Evolutionary conservation across 2,329 filamentous ascomycete genomes (phyloP), one percentile per base, ranked within the genome.

Genomic region (Colletotrichum tanaceti): DNA sequence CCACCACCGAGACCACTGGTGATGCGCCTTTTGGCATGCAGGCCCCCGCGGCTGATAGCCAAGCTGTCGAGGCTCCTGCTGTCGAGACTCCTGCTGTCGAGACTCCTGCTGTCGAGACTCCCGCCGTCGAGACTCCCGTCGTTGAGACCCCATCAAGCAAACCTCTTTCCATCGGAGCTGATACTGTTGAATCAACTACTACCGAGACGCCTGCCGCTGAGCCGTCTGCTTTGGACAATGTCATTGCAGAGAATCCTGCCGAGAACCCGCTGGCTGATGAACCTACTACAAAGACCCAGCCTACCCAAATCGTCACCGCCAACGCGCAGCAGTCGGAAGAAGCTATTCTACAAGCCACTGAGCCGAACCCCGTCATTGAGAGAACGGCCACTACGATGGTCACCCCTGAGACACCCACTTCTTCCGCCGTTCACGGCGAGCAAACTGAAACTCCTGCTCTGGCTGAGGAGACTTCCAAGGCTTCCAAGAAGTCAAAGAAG

Each of bases 401-500:
- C n/a, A 58, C 24, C 22, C 44, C 14, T 16, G 65, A 68, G 43
- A 28, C 49, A 10, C 14, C 54, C 22, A 28, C 14, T 7, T 44
- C 49, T 38, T 24, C 18, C 16, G 58, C 65, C 66, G 73, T 58
- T 65, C 64, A 66, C 16, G 39, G 32, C 20, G 44, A 49, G 43
- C 50, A 60, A 38, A 39, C 14, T 5, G 65, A 66, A 35, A 52
- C 44, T n/a, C 43, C 41, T 11, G 4, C 20, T 47, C 55, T 22
- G 18, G 4, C 61, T 24, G 64, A 68, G 41, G 62, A 68, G n/a
- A 57, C 38, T 24, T 44, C 55, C 11, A 65, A 59, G 41, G 43
- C 54, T 39, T 49, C 43, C 16, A 68, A 65, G 41, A 68, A 60
- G 52, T 64, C 58, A 7, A 63, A 70, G 55, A 66, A 71, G 46